phyloP scores from a whole-genome alignment of 345 rosid genomes.

The Eucalyptus grandis region DNA sequence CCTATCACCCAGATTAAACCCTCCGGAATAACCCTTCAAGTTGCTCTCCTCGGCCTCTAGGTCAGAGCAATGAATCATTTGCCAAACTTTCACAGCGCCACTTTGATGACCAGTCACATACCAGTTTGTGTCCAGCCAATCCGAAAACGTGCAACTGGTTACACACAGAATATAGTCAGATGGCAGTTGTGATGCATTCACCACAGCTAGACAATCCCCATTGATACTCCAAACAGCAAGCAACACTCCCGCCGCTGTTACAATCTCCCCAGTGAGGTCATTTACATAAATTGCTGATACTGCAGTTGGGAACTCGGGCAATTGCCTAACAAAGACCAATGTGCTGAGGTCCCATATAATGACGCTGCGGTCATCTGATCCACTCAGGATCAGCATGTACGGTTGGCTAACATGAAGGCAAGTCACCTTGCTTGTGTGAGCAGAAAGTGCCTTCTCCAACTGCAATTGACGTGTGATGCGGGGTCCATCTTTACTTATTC shows the following conservation, averaged over 20 bases:
- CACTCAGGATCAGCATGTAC: slow-evolving; percentile 89
- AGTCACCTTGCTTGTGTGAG: slow-evolving; percentile 74
- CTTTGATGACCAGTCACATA: slow-evolving; percentile 98
- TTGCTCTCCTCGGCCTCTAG: slow-evolving; percentile 36
- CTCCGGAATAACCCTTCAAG: slow-evolving; percentile 30
- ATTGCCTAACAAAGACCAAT: slow-evolving; percentile 73
- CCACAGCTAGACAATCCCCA: slow-evolving; percentile 91
- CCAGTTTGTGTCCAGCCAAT: slow-evolving; percentile 94
- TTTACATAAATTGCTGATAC: slow-evolving; percentile 87
- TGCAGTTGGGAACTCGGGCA: slow-evolving; percentile 79
- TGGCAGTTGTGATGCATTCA: slow-evolving; percentile 89
- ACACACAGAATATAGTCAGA: slow-evolving; percentile 89
- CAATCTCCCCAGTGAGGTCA: slow-evolving; percentile 88
- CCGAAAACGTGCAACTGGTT: slow-evolving; percentile 72
- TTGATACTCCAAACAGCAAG: slow-evolving; percentile 98
- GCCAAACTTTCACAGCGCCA: slow-evolving; percentile 97
- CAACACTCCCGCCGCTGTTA: slow-evolving; percentile 91
- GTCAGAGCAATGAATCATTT: slow-evolving; percentile 69
- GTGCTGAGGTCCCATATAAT: slow-evolving; percentile 97
- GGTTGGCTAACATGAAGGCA: slow-evolving; percentile 96
- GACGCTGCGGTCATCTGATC: slow-evolving; percentile 94
- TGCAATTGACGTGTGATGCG: slow-evolving; percentile 44
- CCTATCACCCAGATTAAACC: slow-evolving; percentile 48
- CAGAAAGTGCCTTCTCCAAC: slow-evolving; percentile 73
- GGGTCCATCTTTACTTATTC: slow-evolving; percentile 57